Percentiles rank a stretch among this genome's conserved stretches.
Conservation (phyloP, 2,329 filamentous ascomycete species). For the Talaromyces sp. region DNA sequence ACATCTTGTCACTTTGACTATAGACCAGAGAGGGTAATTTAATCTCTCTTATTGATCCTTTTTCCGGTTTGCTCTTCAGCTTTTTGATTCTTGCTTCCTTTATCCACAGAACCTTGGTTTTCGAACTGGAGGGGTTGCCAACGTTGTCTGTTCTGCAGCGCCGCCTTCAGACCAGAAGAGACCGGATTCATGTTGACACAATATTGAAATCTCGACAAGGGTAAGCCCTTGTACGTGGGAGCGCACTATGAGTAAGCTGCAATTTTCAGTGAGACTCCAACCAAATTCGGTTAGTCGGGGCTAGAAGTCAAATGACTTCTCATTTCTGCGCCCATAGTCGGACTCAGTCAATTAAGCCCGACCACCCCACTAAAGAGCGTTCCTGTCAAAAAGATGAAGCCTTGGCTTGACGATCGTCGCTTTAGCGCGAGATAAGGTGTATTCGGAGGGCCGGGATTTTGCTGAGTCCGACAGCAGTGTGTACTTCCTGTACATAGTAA, state of each 20-base stretch:
- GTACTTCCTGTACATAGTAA: neutral
- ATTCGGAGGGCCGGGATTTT: slow-evolving; percentile 2
- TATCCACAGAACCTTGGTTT: neutral
- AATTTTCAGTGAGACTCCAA: neutral
- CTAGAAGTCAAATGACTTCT: slow-evolving; percentile 12
- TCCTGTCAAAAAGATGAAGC: slow-evolving; percentile 7
- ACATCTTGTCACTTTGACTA: neutral
- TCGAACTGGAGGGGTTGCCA: neutral
- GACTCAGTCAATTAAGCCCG: neutral
- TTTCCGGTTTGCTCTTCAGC: neutral
- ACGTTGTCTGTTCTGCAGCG: neutral
- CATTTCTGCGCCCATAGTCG: slow-evolving; percentile 9
- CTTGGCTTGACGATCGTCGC: slow-evolving; percentile 9
- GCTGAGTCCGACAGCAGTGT: neutral
- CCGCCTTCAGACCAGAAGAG: neutral
- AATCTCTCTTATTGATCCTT: neutral
- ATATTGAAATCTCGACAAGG: neutral
- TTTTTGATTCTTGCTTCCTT: neutral
- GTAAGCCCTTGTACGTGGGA: neutral
- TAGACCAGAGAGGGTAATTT: neutral
- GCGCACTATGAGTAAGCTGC: neutral
- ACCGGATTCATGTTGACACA: neutral
- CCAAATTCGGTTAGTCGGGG: neutral
- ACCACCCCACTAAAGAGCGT: slow-evolving; percentile 2
- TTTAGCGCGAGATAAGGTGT: slow-evolving; percentile 6